phyloP scores from a whole-genome alignment of 2,329 filamentous ascomycete species.

The Cercospora berteroae region DNA sequence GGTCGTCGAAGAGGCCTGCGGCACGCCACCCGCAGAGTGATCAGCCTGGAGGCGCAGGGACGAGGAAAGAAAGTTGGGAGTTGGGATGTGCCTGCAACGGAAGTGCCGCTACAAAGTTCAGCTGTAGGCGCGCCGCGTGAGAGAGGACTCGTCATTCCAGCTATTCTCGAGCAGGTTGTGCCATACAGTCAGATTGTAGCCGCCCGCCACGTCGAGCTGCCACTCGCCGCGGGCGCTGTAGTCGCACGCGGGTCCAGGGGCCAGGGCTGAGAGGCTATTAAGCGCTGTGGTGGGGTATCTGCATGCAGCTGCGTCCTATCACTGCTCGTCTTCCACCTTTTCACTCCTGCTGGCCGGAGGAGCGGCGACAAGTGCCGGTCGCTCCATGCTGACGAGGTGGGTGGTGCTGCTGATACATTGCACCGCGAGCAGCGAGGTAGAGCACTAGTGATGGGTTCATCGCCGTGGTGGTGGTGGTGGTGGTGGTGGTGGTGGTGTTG shows the following conservation, averaged over 20 bases:
- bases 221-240: constrained; percentile 5
- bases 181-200: constrained; percentile 8
- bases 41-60: neutral
- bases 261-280: constrained; percentile 10
- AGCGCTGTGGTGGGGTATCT: constrained; percentile 11
- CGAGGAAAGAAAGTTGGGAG: neutral
- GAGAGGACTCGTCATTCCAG: neutral
- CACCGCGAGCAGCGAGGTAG: neutral
- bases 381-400: constrained; percentile 1
- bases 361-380: neutral
- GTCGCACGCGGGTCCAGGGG: constrained; percentile 6
- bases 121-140: neutral
- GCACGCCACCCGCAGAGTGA: constrained; percentile 12
- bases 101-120: neutral
- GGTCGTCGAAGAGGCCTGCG: neutral
- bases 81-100: neutral
- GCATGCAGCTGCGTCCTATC: constrained; percentile 9
- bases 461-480: neutral
- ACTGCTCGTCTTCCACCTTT: neutral
- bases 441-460: neutral
- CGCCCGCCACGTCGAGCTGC: constrained; percentile 4
- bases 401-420: neutral
- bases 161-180: constrained; percentile 4
- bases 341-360: neutral
- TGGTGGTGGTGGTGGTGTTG: neutral